Base-by-base conservation (phyloP, 148 eudicot genomes). In the Rhododendron ovatum region DNA sequence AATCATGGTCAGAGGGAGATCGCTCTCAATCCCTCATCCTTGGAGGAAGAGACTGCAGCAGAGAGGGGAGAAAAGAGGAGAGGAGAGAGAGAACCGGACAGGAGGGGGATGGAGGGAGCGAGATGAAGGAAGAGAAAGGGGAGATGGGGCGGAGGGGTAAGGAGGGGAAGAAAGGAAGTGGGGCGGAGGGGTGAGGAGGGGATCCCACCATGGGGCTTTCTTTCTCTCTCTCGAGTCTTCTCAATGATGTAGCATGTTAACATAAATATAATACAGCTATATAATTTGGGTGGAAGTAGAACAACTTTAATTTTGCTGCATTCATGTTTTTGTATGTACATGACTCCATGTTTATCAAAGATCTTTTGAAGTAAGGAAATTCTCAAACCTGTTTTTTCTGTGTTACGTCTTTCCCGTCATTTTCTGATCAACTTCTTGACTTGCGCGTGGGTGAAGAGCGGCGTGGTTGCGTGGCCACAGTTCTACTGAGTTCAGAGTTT, bases 371-470 rank as follows among this genome's bases (percentile, higher is more conserved):
- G 24, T 22, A 47, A 24, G 8, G 26, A 78, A 45, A 78, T 22
- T 22, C 50, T 18, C 35, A 12, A 4, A 26, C 9, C 61, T 35
- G 1, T 26, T 11, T 33, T 33, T 20, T 24, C 13, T 82, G 74
- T 18, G 43, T 12, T 69, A 63, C 7, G 75, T 26, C 24, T 87
- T 69, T 75, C 43, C 61, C 9, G 6, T 30, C 15, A 7, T 71
- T 80, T 2, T 84, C 81, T 84, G 20, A 80, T 13, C 45, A 78
- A 67, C 67, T 65, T 84, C 84, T 37, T 80, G 59, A 50, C 53
- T 79, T 28, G 57, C 74, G 57, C 74, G 45, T 43, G 91, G 95
- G 93, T 85, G 92, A 92, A 84, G 92, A 91, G 61, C 87, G 89
- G 10, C 87, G 73, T 30, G 92, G 95, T 78, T 84, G 92, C 80